These are phyloP conservation scores for Aspergillus sp. DNA, from an alignment of 2,329 filamentous ascomycete genomes.

Conservation along the genomic window DNA sequence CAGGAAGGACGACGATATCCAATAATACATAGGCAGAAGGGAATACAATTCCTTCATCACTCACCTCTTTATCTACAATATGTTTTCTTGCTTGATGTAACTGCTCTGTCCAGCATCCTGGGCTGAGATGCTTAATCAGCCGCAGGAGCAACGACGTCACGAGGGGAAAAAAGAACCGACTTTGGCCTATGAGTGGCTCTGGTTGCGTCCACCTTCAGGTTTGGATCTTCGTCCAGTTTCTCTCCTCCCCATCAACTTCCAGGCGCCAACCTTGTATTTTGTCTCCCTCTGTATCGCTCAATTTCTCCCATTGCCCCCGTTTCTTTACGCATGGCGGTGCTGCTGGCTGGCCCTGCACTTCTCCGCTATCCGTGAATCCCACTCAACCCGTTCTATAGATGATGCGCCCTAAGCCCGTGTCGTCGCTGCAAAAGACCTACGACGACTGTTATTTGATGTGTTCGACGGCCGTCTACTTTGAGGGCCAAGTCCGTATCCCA, in stretches of 20 bases:
- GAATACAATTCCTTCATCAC: not conserved
- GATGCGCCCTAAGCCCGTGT: slow-evolving; percentile 63
- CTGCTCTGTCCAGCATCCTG: not conserved
- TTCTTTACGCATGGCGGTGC: slow-evolving; percentile 25
- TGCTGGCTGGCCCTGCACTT: slow-evolving; percentile 30
- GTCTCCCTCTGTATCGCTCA: not conserved
- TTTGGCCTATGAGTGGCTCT: slow-evolving; percentile 9
- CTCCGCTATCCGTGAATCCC: slow-evolving; percentile 19
- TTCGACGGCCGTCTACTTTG: slow-evolving; percentile 95
- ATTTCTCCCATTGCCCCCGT: slow-evolving; percentile 2
- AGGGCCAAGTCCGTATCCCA: slow-evolving; percentile 71
- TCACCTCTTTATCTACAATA: not conserved
- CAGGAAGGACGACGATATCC: slow-evolving; percentile 16
- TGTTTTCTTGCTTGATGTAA: not conserved
- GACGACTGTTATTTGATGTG: slow-evolving; percentile 95
- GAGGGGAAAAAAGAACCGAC: slow-evolving; percentile 18
- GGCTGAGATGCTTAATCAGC: slow-evolving; percentile 12
- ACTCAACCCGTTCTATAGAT: slow-evolving; percentile 35
- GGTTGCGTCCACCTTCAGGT: not conserved
- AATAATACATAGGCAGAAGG: slow-evolving; percentile 12
- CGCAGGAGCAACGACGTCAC: slow-evolving; percentile 16
- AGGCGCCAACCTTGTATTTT: slow-evolving; percentile 2
- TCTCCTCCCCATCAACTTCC: not conserved
- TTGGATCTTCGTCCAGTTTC: slow-evolving; percentile 7
- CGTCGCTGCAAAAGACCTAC: slow-evolving; percentile 92